Conservation (phyloP, 2,329 filamentous ascomycete species). For the Epichloe sp. region DNA sequence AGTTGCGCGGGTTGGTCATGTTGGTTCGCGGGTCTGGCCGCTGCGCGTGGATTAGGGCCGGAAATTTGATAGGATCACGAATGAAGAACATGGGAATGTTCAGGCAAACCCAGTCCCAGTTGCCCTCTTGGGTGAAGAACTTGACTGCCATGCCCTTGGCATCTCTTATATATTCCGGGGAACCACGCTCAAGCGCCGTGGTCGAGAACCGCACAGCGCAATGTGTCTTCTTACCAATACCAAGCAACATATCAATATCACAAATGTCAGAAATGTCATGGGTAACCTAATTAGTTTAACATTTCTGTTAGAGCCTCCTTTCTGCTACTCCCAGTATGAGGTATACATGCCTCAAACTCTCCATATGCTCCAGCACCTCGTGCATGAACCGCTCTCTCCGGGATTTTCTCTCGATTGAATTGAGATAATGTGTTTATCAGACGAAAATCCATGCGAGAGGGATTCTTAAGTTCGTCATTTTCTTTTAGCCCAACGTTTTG, state of each 20-base stretch:
- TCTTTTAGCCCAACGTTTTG: no score
- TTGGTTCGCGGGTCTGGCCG: slow-evolving; percentile 64
- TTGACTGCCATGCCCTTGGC: slow-evolving; percentile 52
- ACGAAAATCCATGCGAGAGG: neutral
- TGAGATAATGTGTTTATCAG: neutral
- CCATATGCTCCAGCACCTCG: slow-evolving; percentile 33
- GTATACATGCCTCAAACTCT: slow-evolving; percentile 34
- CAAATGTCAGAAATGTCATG: slow-evolving; percentile 42
- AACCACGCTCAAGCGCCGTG: slow-evolving; percentile 54
- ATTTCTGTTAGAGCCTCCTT: no score
- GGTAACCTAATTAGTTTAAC: slow-evolving; percentile 23
- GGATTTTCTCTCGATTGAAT: slow-evolving; percentile 27
- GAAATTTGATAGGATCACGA: slow-evolving; percentile 62
- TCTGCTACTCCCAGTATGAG: no score
- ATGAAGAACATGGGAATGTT: slow-evolving; percentile 71
- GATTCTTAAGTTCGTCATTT: no score
- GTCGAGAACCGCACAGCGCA: slow-evolving; percentile 57
- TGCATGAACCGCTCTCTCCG: slow-evolving; percentile 29
- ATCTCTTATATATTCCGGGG: slow-evolving; percentile 54
- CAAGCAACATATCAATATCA: slow-evolving; percentile 37
- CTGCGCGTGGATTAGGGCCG: slow-evolving; percentile 64
- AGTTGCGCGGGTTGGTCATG: slow-evolving; percentile 55
- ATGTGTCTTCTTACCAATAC: slow-evolving; percentile 39
- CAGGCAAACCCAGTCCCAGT: slow-evolving; percentile 64
- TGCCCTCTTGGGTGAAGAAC: slow-evolving; percentile 53